phyloP scores from a whole-genome alignment of 306 rosid genomes.

The Quercus suber region DNA sequence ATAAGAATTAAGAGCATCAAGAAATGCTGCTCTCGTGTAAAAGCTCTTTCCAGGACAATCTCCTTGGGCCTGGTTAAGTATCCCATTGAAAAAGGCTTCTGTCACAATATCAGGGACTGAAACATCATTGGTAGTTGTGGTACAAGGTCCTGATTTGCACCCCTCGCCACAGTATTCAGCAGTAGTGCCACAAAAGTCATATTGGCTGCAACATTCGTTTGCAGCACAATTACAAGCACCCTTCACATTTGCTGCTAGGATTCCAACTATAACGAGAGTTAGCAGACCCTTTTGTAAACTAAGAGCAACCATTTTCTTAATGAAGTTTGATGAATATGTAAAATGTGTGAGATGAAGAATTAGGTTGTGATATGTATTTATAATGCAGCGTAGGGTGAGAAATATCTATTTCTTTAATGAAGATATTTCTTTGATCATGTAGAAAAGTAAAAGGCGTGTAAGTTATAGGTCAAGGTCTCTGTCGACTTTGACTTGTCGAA shows the following conservation, averaged over 20 bases:
- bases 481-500: too few relatives aligned
- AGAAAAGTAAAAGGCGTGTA: too few relatives aligned
- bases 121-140: background rate
- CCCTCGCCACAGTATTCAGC: constrained; percentile 16
- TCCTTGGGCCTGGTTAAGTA: constrained; percentile 10
- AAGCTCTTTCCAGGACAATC: constrained; percentile 26
- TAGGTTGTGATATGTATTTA: too few relatives aligned
- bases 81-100: constrained; percentile 1
- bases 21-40: constrained; percentile 30
- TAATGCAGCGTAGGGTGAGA: too few relatives aligned
- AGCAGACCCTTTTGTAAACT: background rate
- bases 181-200: constrained; percentile 8
- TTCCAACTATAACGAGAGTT: background rate
- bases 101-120: constrained; percentile 19
- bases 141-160: constrained; percentile 16
- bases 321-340: too few relatives aligned
- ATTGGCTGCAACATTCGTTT: constrained; percentile 18
- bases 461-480: too few relatives aligned
- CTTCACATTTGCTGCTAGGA: background rate
- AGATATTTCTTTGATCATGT: fast-evolving
- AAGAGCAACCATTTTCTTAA: background rate
- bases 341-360: too few relatives aligned
- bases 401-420: too few relatives aligned
- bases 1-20: constrained; percentile 13
- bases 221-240: constrained; percentile 15